Conservation (phyloP, 108 stramenopile species). For the Stephanodiscus minutulus region DNA sequence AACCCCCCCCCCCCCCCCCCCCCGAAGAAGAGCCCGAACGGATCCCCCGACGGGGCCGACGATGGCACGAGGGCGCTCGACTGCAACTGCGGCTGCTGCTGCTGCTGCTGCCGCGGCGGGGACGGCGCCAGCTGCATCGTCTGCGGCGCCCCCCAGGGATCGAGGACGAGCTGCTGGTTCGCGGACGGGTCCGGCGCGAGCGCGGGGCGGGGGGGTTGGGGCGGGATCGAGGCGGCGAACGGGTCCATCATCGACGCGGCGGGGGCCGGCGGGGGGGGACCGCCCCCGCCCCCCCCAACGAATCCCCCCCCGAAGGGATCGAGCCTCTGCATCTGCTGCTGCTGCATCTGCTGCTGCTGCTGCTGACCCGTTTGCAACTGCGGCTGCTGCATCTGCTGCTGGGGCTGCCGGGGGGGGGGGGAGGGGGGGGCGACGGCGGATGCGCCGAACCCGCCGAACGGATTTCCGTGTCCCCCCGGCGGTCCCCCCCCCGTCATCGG, state of each 20-base stretch:
- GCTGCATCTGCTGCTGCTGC: conserved; percentile 14
- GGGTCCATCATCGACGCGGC: no score
- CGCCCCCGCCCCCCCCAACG: neutral
- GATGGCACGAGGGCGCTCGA: conserved; percentile 37
- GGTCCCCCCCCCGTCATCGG: no score
- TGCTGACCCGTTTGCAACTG: conserved; percentile 17
- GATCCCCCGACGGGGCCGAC: conserved; percentile 28
- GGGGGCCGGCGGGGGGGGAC: neutral
- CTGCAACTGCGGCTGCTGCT: conserved; percentile 12
- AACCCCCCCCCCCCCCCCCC: conserved; percentile 16
- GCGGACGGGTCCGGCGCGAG: conserved; percentile 4
- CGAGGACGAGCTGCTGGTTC: conserved; percentile 16
- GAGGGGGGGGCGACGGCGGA: conserved; percentile 29
- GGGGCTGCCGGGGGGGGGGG: conserved; percentile 33
- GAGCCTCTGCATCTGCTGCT: neutral
- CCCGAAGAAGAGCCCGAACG: conserved; percentile 39
- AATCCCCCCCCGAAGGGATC: neutral
- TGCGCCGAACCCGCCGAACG: conserved; percentile 12
- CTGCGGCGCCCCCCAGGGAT: conserved; percentile 45
- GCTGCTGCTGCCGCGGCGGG: no score
- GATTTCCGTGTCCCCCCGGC: no score
- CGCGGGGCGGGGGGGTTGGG: conserved; percentile 39
- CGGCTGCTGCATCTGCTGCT: conserved; percentile 29
- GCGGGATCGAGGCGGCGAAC: conserved; percentile 7
- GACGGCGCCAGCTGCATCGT: conserved; percentile 1